phyloP scores from a whole-genome alignment of 139 green algal species.

The Picochlorum sp. region DNA sequence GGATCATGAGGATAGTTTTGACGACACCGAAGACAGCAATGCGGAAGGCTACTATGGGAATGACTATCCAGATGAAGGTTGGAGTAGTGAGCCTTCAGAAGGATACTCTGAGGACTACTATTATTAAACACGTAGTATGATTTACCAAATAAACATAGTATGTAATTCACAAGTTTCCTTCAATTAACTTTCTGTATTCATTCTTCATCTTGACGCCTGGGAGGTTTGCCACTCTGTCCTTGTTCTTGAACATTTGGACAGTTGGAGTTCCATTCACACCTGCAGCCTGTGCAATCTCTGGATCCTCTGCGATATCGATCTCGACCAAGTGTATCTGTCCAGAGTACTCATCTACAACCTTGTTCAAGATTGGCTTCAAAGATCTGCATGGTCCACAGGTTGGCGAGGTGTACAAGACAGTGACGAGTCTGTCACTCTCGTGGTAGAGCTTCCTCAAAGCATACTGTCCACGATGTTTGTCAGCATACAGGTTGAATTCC shows the following conservation, averaged over 20 bases:
- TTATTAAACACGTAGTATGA: constrained; percentile 4
- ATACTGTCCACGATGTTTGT: constrained; percentile 82
- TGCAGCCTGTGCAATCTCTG: constrained; percentile 82
- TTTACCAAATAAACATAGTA: too few species aligned
- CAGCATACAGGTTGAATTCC: constrained; percentile 12
- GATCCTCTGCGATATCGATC: constrained; percentile 88
- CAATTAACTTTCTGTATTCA: constrained; percentile 72
- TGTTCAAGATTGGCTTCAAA: constrained; percentile 93
- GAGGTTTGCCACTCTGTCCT: constrained; percentile 65
- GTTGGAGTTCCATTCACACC: constrained; percentile 87
- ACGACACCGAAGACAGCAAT: constrained; percentile 27
- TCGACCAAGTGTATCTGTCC: constrained; percentile 76
- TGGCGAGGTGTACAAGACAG: constrained; percentile 86
- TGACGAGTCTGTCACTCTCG: constrained; percentile 67
- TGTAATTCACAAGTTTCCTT: constrained; percentile 12
- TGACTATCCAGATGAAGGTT: constrained; percentile 33
- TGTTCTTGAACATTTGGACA: constrained; percentile 82
- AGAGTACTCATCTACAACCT: constrained; percentile 71
- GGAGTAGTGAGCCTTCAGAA: background rate
- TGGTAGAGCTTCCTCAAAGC: constrained; percentile 97
- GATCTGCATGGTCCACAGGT: constrained; percentile 73
- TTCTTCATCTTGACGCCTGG: constrained; percentile 90
- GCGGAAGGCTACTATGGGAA: constrained; percentile 31
- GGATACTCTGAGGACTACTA: background rate
- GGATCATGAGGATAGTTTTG: constrained; percentile 9